A percentile compares a stretch with the other conserved stretches of the same genome.
These are phyloP conservation scores for Malassezia slooffiae DNA, from an alignment of 1,284 basidiomycete species.

Conservation along the genomic window DNA sequence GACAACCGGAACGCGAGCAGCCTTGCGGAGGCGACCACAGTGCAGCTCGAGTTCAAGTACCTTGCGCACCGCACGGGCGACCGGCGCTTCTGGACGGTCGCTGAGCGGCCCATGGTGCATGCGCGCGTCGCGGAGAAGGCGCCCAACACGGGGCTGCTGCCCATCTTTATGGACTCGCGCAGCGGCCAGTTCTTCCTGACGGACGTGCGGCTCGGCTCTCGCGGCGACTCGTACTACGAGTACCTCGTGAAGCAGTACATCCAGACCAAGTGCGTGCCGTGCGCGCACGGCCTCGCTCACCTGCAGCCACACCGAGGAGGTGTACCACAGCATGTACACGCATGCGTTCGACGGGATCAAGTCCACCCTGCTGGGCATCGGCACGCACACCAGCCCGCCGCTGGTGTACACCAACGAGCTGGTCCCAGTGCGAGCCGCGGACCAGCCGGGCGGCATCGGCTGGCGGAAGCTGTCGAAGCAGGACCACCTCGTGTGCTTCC, in stretches of 20 bases:
- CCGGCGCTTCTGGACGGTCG: slow-evolving; percentile 67
- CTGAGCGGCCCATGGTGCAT: slow-evolving; percentile 51
- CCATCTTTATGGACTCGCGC: slow-evolving; percentile 64
- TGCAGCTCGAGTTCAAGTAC: slow-evolving; percentile 59
- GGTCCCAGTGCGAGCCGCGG: slow-evolving; percentile 27
- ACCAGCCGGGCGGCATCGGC: slow-evolving; percentile 13
- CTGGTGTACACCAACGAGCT: slow-evolving; percentile 76
- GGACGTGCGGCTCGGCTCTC: slow-evolving; percentile 75
- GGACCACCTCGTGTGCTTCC: slow-evolving; percentile 90
- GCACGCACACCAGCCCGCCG: slow-evolving; percentile 37
- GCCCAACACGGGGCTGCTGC: slow-evolving; percentile 62
- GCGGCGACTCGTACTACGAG: slow-evolving; percentile 91
- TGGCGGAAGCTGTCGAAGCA: slow-evolving; percentile 69
- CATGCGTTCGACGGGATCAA: slow-evolving; percentile 72
- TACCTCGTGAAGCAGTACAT: slow-evolving; percentile 58
- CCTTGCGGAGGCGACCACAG: slow-evolving; percentile 53
- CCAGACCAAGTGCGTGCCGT: too few relatives aligned
- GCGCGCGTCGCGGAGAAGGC: slow-evolving; percentile 16
- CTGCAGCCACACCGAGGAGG: slow-evolving; percentile 60
- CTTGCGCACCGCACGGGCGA: slow-evolving; percentile 69
- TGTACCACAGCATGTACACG: slow-evolving; percentile 81
- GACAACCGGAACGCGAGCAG: slow-evolving; percentile 62
- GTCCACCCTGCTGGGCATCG: slow-evolving; percentile 57
- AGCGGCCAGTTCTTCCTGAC: slow-evolving; percentile 62
- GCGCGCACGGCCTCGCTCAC: too few relatives aligned